These are phyloP conservation scores for Periconia macrospinosa DNA, from an alignment of 2,329 filamentous ascomycete genomes.

Conservation along the genomic window DNA sequence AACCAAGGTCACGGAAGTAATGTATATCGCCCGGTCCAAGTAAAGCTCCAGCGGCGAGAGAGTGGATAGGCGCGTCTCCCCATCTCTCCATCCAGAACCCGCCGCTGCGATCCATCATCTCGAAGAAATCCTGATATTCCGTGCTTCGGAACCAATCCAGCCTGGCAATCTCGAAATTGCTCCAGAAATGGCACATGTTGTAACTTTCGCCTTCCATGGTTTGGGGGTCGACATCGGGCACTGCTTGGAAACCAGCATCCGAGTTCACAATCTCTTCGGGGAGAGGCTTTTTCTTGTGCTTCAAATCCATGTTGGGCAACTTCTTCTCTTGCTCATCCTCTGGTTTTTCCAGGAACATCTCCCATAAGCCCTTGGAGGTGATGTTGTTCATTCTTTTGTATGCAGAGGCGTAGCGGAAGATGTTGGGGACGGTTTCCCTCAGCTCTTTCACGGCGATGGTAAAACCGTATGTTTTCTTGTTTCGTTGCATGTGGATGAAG, in stretches of 20 bases:
- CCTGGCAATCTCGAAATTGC: constrained; percentile 96
- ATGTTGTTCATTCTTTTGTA: constrained; percentile 93
- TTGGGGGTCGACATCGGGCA: constrained; percentile 85
- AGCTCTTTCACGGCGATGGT: constrained; percentile 98
- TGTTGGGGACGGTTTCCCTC: constrained; percentile 95
- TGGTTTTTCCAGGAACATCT: constrained; percentile 91
- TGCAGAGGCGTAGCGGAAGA: constrained; percentile 97
- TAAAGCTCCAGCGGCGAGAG: constrained; percentile 87
- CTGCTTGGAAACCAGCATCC: constrained; percentile 68
- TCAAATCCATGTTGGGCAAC: constrained; percentile 51
- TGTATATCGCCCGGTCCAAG: constrained; percentile 83
- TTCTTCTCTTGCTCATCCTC: constrained; percentile 55
- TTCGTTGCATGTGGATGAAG: constrained; percentile 89
- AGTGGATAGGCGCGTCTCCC: constrained; percentile 98
- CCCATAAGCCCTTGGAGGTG: constrained; percentile 90
- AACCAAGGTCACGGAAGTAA: constrained; percentile 98
- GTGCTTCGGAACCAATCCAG: constrained; percentile 97
- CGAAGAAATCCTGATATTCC: constrained; percentile 95
- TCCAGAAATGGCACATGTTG: constrained; percentile 99
- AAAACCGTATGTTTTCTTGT: constrained; percentile 98
- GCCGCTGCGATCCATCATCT: constrained; percentile 97
- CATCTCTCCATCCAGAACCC: constrained; percentile 99
- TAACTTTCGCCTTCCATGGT: constrained; percentile 97
- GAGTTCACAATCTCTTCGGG: constrained; percentile 80
- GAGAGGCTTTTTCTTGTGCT: constrained; percentile 65